Percentiles rank a stretch among this genome's conserved stretches.
Evolutionary conservation across 495 filamentous ascomycete species (phyloP).

Genomic region (Aspergillus kassunensis): DNA sequence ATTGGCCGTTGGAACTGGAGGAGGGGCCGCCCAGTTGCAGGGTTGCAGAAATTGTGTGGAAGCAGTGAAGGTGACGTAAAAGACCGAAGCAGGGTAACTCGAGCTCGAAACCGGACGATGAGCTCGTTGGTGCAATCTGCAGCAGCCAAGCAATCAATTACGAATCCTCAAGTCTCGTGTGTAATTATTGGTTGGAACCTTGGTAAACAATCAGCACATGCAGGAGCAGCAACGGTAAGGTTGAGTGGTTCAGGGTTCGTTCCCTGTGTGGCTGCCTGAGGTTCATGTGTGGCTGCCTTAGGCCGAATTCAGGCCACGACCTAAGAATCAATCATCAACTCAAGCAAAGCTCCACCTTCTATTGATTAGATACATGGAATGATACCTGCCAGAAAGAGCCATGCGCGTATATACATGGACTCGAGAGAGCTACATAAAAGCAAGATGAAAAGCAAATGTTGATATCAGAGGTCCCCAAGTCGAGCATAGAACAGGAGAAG

Average conservation of each 20-base stretch:
- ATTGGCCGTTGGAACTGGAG: background rate
- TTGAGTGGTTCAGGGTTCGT: background rate
- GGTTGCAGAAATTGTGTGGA: constrained; percentile 4
- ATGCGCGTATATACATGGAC: background rate
- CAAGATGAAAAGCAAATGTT: background rate
- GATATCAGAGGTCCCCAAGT: too few relatives aligned
- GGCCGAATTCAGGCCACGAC: too few relatives aligned
- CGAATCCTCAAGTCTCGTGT: background rate
- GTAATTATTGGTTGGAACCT: background rate
- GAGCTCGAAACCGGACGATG: constrained; percentile 4
- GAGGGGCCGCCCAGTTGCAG: too few relatives aligned
- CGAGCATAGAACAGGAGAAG: background rate
- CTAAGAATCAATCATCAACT: too few relatives aligned
- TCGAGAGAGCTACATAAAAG: too few relatives aligned
- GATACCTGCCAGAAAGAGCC: background rate
- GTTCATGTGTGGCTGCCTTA: too few relatives aligned
- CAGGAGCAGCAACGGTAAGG: background rate
- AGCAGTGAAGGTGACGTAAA: background rate
- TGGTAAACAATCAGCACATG: constrained; percentile 1
- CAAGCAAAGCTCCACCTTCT: background rate
- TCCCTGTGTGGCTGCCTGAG: too few relatives aligned
- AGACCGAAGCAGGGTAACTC: background rate
- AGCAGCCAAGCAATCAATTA: constrained; percentile 4
- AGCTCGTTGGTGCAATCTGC: background rate
- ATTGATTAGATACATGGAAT: background rate